Conservation (phyloP, 306 rosid species). For the Casuarina cunninghamiana region DNA sequence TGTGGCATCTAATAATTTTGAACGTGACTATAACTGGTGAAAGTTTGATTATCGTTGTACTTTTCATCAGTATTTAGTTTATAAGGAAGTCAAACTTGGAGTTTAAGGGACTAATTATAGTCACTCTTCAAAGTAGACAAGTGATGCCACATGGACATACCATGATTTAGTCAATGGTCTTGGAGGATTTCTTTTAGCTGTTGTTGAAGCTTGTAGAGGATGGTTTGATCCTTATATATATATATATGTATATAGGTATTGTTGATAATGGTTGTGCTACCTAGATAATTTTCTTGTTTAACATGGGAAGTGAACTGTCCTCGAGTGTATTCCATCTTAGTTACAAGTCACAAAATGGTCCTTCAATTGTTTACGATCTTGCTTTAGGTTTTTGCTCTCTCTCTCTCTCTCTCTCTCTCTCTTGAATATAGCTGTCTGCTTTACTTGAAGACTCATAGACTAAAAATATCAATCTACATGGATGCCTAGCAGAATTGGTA, state of each 20-base stretch:
- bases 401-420: too few species aligned
- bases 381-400: too few species aligned
- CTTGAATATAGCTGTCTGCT: too few species aligned
- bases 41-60: background rate
- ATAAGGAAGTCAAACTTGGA: background rate
- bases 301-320: background rate
- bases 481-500: background rate
- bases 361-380: too few species aligned
- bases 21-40: background rate
- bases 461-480: too few species aligned
- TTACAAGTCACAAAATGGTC: background rate
- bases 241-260: too few species aligned
- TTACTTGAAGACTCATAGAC: too few species aligned
- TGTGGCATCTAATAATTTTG: background rate
- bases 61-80: background rate
- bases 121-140: background rate
- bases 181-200: background rate
- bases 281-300: background rate
- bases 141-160: background rate
- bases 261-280: background rate
- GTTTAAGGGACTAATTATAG: background rate
- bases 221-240: background rate
- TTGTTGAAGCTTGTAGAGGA: background rate
- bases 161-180: background rate
- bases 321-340: background rate